Percentiles rank a stretch among this genome's conserved stretches.
Conservation (phyloP, 495 filamentous ascomycete genomes). For the Neurospora tetrasperma region DNA sequence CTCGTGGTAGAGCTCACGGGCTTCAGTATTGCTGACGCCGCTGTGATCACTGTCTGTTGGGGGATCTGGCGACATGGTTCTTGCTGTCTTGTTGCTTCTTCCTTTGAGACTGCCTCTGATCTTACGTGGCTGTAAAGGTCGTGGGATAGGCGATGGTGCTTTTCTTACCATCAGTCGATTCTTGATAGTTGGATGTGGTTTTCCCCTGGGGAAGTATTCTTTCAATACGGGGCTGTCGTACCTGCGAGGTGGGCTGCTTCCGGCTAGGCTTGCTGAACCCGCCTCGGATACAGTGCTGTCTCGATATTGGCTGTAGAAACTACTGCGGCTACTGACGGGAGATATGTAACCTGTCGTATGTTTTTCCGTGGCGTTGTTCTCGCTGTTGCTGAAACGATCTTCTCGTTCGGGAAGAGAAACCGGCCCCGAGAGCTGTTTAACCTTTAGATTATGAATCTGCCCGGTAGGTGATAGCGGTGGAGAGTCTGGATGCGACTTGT, state of each 20-base stretch:
- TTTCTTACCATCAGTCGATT: background rate
- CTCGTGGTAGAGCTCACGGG: slow-evolving; percentile 14
- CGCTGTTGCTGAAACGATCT: background rate
- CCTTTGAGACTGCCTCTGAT: background rate
- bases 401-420: background rate
- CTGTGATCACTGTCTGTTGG: background rate
- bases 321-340: slow-evolving; percentile 12
- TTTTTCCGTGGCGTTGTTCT: background rate
- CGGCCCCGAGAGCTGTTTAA: slow-evolving; percentile 14
- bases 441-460: slow-evolving; percentile 13
- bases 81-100: background rate
- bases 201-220: background rate
- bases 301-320: slow-evolving; percentile 6
- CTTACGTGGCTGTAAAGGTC: background rate
- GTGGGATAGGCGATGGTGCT: background rate
- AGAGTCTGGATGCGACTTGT: background rate
- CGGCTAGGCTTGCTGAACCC: background rate
- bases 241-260: background rate
- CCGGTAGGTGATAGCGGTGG: slow-evolving; percentile 8
- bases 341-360: slow-evolving; percentile 6
- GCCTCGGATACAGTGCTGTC: background rate
- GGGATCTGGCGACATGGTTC: background rate
- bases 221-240: background rate
- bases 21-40: background rate
- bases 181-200: background rate